Percentiles rank a stretch among this genome's conserved stretches.
Evolutionary conservation across 305 asterid genomes (phyloP).

Genomic region (Rubia tinctorum): DNA sequence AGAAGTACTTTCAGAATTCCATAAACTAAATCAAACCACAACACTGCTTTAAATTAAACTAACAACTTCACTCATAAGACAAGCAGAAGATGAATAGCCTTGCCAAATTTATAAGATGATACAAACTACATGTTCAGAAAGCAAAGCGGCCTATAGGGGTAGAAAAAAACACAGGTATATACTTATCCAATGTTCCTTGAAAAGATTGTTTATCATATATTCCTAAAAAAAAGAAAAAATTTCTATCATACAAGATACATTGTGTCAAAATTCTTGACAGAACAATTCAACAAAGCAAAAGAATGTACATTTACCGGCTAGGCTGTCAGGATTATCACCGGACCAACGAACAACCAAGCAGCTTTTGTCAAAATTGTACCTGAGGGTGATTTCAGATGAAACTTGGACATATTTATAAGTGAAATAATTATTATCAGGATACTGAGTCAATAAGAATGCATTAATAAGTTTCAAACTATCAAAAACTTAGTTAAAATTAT

Average conservation of each 20-base stretch:
- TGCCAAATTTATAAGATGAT: too few relatives aligned
- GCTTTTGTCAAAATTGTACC: constrained; percentile 66
- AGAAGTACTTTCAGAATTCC: too few relatives aligned
- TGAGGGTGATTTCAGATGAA: constrained; percentile 29
- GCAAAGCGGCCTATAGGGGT: too few relatives aligned
- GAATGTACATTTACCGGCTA: constrained; percentile 51
- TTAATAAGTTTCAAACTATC: background rate
- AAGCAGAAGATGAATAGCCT: too few relatives aligned
- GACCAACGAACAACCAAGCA: constrained; percentile 78
- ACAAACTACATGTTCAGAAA: too few relatives aligned
- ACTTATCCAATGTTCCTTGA: too few relatives aligned
- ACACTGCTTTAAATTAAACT: too few relatives aligned
- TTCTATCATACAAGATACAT: background rate
- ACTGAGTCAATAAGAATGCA: background rate
- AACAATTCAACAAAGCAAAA: background rate
- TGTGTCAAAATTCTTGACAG: background rate
- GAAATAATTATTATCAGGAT: background rate
- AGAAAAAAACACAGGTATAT: too few relatives aligned
- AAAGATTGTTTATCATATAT: too few relatives aligned
- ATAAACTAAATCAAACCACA: too few relatives aligned
- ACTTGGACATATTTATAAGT: background rate
- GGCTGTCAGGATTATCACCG: constrained; percentile 94
- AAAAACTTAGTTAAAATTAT: background rate
- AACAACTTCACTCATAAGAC: too few relatives aligned
- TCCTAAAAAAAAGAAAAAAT: background rate